Base-by-base conservation (phyloP, 768 basidiomycete species). In the Lentinula boryana region DNA sequence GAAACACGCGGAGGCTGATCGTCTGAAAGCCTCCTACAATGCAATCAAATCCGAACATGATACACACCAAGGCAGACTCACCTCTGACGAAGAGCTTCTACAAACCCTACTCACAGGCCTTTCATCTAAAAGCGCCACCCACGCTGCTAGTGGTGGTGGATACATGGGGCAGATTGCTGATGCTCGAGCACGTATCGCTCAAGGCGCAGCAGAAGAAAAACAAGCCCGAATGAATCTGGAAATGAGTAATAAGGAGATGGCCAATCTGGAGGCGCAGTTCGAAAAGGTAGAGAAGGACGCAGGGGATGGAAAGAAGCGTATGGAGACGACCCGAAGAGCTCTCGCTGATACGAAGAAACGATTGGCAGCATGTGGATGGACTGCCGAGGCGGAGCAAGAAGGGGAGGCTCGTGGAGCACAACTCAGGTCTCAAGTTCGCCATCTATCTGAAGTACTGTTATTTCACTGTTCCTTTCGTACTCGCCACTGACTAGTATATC, bases 81-180 rank as follows among this genome's bases (percentile, higher is more conserved):
- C 81, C 13, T 89, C 84, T 18, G 82, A 88, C 15, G 95, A 98
- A 72, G 93, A 95, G 66, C 88, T 98, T n/a, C 80, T 98, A 0
- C 96, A 98, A 71, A 93, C 93, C 0, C 85, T 98, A 18, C 80
- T 96, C 51, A 98, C 96, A 0, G 97, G 97, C 48, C 84, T 98
- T 9, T 86, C 94, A 1, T 60, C 58, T 33, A 60, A 60, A 21
- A 80, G 76, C 43, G 80, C 81, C 55, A 73, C 79, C 32, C 85
- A 83, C 61, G 86, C 85, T 43, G 82, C 85, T 16, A 83, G 85
- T 9, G 87, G 90, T 8, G 93, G 95, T 2, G 97, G 97, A 0
- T 98, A 98, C 72, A 89, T 98, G 86, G 97, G 95, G 18, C 95
- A 98, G 71, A 83, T 99, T 44, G 91, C 95, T 0, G 87, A 92